Percentiles rank a stretch among this genome's conserved stretches.
Conservation (phyloP, 768 basidiomycete species). For the Tylopilus intermedius region DNA sequence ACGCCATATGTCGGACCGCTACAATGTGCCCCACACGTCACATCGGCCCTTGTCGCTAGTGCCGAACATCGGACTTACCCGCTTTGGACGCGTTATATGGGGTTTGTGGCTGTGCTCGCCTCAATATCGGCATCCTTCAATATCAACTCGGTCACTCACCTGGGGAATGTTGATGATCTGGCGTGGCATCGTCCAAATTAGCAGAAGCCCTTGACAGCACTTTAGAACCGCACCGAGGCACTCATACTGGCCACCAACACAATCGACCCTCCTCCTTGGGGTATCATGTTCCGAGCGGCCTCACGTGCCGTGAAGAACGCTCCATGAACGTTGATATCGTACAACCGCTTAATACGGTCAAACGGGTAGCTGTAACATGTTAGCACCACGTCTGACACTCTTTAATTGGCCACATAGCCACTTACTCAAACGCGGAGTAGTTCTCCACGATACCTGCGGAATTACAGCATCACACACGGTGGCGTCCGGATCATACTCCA, state of each 20-base stretch:
- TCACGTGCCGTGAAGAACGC: slow-evolving; percentile 95
- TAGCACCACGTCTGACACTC: neutral
- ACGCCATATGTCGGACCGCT: slow-evolving; percentile 93
- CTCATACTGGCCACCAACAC: slow-evolving; percentile 90
- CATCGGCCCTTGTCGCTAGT: neutral
- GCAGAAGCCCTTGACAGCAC: neutral
- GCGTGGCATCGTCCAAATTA: slow-evolving; percentile 9
- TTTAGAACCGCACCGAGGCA: slow-evolving; percentile 56
- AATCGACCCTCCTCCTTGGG: slow-evolving; percentile 72
- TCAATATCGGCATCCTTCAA: neutral
- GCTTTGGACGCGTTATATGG: slow-evolving; percentile 97
- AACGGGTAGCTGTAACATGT: slow-evolving; percentile 65
- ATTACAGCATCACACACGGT: slow-evolving; percentile 1
- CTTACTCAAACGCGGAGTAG: slow-evolving; percentile 79
- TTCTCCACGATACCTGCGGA: slow-evolving; percentile 78
- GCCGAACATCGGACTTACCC: slow-evolving; percentile 38
- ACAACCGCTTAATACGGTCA: slow-evolving; percentile 76
- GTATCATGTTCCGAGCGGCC: slow-evolving; percentile 88
- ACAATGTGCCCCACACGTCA: slow-evolving; percentile 8
- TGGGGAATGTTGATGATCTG: slow-evolving; percentile 89
- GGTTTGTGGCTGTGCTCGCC: slow-evolving; percentile 62
- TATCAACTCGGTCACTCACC: slow-evolving; percentile 33
- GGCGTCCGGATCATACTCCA: slow-evolving; percentile 12
- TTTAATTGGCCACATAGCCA: slow-evolving; percentile 34
- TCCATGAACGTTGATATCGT: slow-evolving; percentile 93